Conservation (phyloP, 2,329 filamentous ascomycete genomes). For the Simplicillium sp. region DNA sequence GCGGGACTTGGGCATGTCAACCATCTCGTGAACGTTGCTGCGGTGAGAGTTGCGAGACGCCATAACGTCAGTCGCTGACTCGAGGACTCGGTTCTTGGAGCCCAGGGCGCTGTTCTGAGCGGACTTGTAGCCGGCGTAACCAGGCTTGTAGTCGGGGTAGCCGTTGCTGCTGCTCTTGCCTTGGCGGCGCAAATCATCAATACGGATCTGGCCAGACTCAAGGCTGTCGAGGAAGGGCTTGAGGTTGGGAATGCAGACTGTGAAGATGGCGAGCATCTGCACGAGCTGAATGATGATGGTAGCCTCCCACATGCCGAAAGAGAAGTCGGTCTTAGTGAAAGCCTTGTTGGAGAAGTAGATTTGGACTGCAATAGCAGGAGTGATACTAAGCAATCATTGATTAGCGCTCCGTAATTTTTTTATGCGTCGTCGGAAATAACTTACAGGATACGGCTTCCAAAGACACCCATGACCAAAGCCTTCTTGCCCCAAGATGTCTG, state of each 20-base stretch:
- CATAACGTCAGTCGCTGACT: too few species aligned
- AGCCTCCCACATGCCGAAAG: constrained; percentile 4
- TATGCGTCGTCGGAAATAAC: constrained; percentile 5
- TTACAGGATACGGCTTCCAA: constrained; percentile 19
- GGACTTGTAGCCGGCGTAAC: constrained; percentile 11
- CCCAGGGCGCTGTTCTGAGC: constrained; percentile 7
- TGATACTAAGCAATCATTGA: constrained; percentile 9
- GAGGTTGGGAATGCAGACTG: constrained; percentile 8
- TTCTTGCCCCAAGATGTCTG: constrained; percentile 17
- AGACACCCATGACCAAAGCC: constrained; percentile 17
- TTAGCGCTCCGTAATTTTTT: constrained; percentile 5
- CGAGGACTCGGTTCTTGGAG: not conserved
- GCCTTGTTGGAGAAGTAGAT: not conserved
- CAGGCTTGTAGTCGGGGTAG: constrained; percentile 7
- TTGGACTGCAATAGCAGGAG: constrained; percentile 12
- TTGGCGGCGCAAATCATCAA: constrained; percentile 6
- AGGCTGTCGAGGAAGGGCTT: constrained; percentile 7
- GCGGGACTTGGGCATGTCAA: constrained; percentile 3
- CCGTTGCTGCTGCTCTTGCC: constrained; percentile 6
- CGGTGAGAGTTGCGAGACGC: constrained; percentile 1
- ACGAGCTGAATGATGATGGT: constrained; percentile 3
- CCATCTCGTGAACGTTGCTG: constrained; percentile 6
- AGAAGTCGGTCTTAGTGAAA: constrained; percentile 1
- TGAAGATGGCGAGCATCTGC: constrained; percentile 8
- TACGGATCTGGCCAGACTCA: constrained; percentile 6